Conservation (phyloP, 257 asterid species). For the Paulownia fortunei region DNA sequence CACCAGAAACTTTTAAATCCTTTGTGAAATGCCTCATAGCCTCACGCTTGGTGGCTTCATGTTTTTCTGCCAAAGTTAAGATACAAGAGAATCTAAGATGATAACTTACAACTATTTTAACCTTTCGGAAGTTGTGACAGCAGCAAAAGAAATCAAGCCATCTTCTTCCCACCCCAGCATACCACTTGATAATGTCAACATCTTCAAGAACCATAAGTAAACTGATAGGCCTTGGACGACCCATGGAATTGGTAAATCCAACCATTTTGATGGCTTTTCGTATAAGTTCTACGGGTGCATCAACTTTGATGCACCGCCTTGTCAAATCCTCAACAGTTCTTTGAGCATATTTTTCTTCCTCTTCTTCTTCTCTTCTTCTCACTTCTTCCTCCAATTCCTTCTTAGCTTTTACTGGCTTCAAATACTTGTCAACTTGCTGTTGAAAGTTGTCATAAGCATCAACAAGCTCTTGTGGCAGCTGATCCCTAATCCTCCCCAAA, state of each 20-base stretch:
- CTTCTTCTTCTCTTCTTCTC: constrained; percentile 66
- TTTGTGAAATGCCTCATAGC: constrained; percentile 77
- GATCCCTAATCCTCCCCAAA: constrained; percentile 71
- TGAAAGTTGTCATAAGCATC: constrained; percentile 77
- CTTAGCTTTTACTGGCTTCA: constrained; percentile 74
- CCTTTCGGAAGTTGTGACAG: constrained; percentile 79
- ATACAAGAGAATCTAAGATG: constrained; percentile 91
- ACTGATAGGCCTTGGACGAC: constrained; percentile 89
- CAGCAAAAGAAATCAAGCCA: constrained; percentile 88
- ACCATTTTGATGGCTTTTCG: constrained; percentile 64
- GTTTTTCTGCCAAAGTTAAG: constrained; percentile 87
- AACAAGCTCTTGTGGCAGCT: constrained; percentile 78
- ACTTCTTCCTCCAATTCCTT: constrained; percentile 62
- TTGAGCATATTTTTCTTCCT: constrained; percentile 65
- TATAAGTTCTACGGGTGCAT: constrained; percentile 75
- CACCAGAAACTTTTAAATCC: constrained; percentile 61
- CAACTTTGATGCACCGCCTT: constrained; percentile 67
- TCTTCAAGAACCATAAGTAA: constrained; percentile 84
- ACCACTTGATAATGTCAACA: constrained; percentile 82
- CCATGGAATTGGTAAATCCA: constrained; percentile 89
- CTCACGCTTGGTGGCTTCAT: constrained; percentile 81
- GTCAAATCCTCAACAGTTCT: constrained; percentile 77
- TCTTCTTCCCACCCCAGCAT: constrained; percentile 89
- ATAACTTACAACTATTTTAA: constrained; percentile 67
- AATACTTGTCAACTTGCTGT: constrained; percentile 67